Conservation (phyloP, 2,329 filamentous ascomycete genomes). For the Diaporthe humulicola region DNA sequence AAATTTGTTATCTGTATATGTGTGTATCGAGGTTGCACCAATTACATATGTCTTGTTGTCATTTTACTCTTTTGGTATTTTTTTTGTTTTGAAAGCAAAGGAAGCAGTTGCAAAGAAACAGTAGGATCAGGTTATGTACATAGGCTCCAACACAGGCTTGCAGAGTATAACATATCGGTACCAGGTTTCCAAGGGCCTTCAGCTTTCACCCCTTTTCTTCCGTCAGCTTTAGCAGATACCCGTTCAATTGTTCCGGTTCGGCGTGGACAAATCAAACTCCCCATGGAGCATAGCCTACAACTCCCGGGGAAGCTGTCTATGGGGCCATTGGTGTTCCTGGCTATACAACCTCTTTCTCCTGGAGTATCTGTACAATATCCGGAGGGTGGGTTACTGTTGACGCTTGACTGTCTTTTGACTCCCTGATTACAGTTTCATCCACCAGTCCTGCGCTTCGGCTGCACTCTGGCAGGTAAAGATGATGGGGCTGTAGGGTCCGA, state of each 20-base stretch:
- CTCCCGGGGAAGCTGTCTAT: constrained; percentile 35
- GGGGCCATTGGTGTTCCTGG: not conserved
- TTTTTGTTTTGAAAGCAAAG: not conserved
- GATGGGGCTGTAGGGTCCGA: constrained; percentile 66
- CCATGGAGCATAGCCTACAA: constrained; percentile 31
- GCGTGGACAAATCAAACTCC: not conserved
- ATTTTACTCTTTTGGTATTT: no score
- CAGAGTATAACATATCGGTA: not conserved
- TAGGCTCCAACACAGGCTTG: not conserved
- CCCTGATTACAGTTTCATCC: constrained; percentile 43
- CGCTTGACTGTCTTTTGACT: constrained; percentile 3
- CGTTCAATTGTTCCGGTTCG: constrained; percentile 39
- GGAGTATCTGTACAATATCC: constrained; percentile 39
- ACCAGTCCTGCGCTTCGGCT: constrained; percentile 58
- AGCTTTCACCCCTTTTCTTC: constrained; percentile 26
- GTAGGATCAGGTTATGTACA: not conserved
- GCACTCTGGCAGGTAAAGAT: constrained; percentile 59
- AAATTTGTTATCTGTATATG: not conserved
- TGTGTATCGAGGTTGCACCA: not conserved
- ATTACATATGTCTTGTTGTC: no score
- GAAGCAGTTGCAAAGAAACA: not conserved
- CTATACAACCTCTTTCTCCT: constrained; percentile 19
- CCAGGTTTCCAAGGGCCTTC: not conserved
- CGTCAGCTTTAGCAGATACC: constrained; percentile 41
- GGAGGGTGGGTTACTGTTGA: constrained; percentile 31